Evolutionary conservation across 345 rosid species (phyloP), one percentile per base, ranked within the genome.

Genomic region (Aquilaria malaccensis): DNA sequence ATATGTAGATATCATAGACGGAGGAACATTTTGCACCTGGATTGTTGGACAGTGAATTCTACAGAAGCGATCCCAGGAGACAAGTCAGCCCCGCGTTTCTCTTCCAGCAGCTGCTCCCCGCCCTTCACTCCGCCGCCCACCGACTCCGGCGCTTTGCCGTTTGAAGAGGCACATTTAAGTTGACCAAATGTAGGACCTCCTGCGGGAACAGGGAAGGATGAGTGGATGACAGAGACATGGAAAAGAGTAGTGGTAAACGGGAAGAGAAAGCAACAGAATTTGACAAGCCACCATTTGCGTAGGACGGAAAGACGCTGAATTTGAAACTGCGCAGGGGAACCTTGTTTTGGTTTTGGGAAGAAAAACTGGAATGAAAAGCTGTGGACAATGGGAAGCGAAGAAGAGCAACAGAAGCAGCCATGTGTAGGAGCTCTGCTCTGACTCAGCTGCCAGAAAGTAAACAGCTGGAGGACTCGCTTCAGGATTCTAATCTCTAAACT

Each of bases 21-120:
- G 43, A 22, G 1, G 10, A 14, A 63, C 31, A 22, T 52, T 77
- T 22, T 9, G 43, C 43, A 88, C 98, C 91, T 76, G 63, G 87
- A 63, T 71, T 79, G 68, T 32, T 66, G 69, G 0, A 85, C 87
- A 6, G 91, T 89, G 76, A 92, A 92, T 13, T 81, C 96, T 46
- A 96, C 95, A 33, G 96, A 82, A 76, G 95, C 86, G 72, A 89
- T 92, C 55, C 87, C 75, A 46, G 86, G 80, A 58, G 93, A 86
- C 71, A 92, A 72, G 68, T 89, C 81, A 41, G 84, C 93, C 6
- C 86, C 83, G 58, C 85, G 88, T 67, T 82, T 86, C 76, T 86
- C 86, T 31, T 85, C 85, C 14, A 77, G 76, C 62, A 72, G 67
- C 74, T 54, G 75, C 11, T 87, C 85, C 1, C 60, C 70, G 15